phyloP scores from a whole-genome alignment of 306 rosid genomes.

The Quercus berberidifolia region DNA sequence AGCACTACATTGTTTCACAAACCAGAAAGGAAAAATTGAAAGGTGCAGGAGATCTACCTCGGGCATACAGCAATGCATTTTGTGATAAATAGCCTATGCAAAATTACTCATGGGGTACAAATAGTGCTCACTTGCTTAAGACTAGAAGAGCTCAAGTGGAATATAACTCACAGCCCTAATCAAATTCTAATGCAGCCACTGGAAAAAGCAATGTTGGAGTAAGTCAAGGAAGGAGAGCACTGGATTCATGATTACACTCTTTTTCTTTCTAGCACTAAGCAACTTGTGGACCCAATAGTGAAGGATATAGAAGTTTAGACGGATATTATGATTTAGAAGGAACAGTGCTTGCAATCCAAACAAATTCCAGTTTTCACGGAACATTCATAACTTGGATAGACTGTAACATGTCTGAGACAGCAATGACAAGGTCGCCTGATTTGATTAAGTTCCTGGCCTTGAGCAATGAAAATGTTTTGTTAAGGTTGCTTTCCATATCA shows the following conservation, averaged over 20 bases:
- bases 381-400: conserved; percentile 98
- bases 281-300: conserved; percentile 7
- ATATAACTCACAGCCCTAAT: background rate
- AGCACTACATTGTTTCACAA: background rate
- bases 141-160: background rate
- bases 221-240: background rate
- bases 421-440: conserved; percentile 97
- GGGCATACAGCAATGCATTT: background rate
- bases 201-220: background rate
- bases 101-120: background rate
- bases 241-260: conserved; percentile 1
- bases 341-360: conserved; percentile 13
- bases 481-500: conserved; percentile 96
- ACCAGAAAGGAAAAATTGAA: background rate
- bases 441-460: conserved; percentile 95
- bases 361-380: conserved; percentile 35
- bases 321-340: conserved; percentile 8
- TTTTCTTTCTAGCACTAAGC: conserved; percentile 17
- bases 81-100: background rate
- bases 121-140: background rate
- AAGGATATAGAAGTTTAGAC: background rate
- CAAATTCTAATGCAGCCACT: background rate
- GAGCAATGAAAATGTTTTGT: conserved; percentile 81
- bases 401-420: conserved; percentile 94
- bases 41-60: conserved; percentile 5